Evolutionary conservation across 345 rosid species (phyloP).

Genomic region (Sapria himalayana): DNA sequence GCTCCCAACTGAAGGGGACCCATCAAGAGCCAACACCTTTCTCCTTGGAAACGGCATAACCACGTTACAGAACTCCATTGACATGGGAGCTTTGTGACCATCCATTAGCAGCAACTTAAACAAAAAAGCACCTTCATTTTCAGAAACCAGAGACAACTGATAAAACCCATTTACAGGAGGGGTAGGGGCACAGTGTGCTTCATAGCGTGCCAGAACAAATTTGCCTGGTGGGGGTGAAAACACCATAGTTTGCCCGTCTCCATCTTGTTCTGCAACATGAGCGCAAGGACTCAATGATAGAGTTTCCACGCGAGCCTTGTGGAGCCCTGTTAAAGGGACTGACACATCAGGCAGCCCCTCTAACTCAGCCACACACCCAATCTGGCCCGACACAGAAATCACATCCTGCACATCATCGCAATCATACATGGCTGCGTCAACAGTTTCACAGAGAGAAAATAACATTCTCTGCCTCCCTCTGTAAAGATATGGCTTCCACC

Average conservation of each 20-base stretch:
- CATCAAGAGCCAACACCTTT: constrained; percentile 54
- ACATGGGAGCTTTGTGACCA: constrained; percentile 59
- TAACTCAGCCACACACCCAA: constrained; percentile 76
- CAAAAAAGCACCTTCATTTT: constrained; percentile 89
- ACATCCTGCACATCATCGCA: constrained; percentile 79
- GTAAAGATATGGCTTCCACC: constrained; percentile 87
- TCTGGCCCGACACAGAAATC: constrained; percentile 69
- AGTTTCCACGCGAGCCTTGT: constrained; percentile 39
- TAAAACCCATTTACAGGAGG: constrained; percentile 88
- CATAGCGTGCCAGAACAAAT: constrained; percentile 71
- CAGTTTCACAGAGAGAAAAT: constrained; percentile 60
- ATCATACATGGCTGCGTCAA: constrained; percentile 73
- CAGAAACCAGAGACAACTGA: constrained; percentile 92
- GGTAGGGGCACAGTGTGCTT: constrained; percentile 47
- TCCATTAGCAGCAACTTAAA: constrained; percentile 72
- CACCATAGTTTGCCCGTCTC: constrained; percentile 61
- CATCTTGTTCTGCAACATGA: constrained; percentile 72
- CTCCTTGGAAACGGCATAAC: constrained; percentile 87
- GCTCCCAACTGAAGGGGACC: constrained; percentile 70
- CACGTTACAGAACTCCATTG: constrained; percentile 78
- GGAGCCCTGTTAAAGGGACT: constrained; percentile 53
- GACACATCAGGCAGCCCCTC: constrained; percentile 92
- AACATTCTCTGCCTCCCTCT: constrained; percentile 67
- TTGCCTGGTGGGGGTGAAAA: constrained; percentile 77
- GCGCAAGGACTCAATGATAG: constrained; percentile 78